phyloP scores from a whole-genome alignment of 768 basidiomycete genomes.

The Phylloporus sp. region DNA sequence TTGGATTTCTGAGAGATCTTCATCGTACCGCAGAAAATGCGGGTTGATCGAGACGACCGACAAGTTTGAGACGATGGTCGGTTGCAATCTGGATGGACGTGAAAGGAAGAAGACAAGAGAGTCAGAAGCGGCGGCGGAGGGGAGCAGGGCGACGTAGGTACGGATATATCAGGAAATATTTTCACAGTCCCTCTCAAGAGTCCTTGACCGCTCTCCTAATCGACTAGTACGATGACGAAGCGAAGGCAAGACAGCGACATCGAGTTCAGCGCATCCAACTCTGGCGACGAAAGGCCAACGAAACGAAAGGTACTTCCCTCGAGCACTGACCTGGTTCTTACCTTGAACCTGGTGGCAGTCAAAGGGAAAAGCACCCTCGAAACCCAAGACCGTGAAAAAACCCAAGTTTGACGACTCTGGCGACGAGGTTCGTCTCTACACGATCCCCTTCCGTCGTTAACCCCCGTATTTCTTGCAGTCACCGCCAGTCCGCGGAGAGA shows the following conservation, averaged over 20 bases:
- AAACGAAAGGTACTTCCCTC: conserved; percentile 14
- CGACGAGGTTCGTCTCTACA: conserved; percentile 7
- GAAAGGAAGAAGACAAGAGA: conserved; percentile 12
- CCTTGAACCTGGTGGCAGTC: too few species aligned
- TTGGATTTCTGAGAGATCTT: conserved; percentile 85
- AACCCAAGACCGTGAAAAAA: conserved; percentile 33
- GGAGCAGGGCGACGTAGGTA: conserved; percentile 8
- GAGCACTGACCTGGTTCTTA: not conserved
- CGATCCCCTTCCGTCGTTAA: not conserved
- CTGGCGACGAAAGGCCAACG: conserved; percentile 6
- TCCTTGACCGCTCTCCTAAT: conserved; percentile 2
- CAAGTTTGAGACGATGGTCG: conserved; percentile 2
- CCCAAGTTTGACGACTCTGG: conserved; percentile 22
- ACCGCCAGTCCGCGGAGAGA: conserved; percentile 2
- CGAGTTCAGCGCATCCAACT: conserved; percentile 17
- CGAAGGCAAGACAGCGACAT: conserved; percentile 16
- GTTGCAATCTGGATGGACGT: conserved; percentile 7
- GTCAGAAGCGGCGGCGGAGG: not conserved
- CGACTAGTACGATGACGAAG: conserved; percentile 14
- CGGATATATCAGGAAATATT: conserved; percentile 31
- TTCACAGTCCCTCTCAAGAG: conserved; percentile 13
- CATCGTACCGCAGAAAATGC: conserved; percentile 62
- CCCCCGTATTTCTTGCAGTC: conserved; percentile 19
- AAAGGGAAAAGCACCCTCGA: conserved; percentile 13
- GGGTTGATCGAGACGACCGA: conserved; percentile 17